Base-by-base conservation (phyloP, 257 asterid species). In the Oldenlandia corymbosa region DNA sequence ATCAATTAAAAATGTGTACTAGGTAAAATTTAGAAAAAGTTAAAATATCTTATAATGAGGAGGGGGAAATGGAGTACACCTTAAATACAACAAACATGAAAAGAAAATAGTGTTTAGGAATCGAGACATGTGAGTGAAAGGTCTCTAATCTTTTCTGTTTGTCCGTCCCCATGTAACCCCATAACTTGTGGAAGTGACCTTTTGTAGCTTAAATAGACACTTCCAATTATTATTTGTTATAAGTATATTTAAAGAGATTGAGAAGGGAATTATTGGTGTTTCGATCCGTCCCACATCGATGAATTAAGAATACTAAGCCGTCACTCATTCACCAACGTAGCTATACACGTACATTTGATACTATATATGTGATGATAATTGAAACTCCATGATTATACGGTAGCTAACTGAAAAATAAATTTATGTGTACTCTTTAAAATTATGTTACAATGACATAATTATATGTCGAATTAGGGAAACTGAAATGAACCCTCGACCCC, bases 261-360 rank as follows among this genome's bases (percentile, higher is more conserved):
- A 62, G 11, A 55, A 28, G 66, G 42, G 70, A 80, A 82, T 78
- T 72, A 79, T 80, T 83, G 79, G 75, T n/a, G n/a, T 39, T 68
- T 17, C n/a, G 12, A 47, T 50, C 50, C 23, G 5, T 18, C 50
- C 50, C 50, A 16, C 50, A 16, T 1, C 7, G 23, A 45, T 51
- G 26, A 51, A 51, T 57, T 20, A 67, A 55, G 78, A 72, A 53
- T 69, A 27, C 62, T 18, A 80, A 83, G 78, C 81, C 84, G 83
- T 83, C 77, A 80, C 85, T 73, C 84, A 60, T 82, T 71, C 79
- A 65, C 78, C 77, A 85, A 80, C 74, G 73, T 65, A n/a, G n/a
- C n/a, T 72, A 49, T 70, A 39, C 71, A 39, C 73, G 34, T 20
- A 49, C 55, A 21, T 34, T 34, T 4, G 4, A 34, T 34, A 34